These are phyloP conservation scores for Stromatinia cepivora DNA, from an alignment of 2,329 filamentous ascomycete species.

Conservation along the genomic window DNA sequence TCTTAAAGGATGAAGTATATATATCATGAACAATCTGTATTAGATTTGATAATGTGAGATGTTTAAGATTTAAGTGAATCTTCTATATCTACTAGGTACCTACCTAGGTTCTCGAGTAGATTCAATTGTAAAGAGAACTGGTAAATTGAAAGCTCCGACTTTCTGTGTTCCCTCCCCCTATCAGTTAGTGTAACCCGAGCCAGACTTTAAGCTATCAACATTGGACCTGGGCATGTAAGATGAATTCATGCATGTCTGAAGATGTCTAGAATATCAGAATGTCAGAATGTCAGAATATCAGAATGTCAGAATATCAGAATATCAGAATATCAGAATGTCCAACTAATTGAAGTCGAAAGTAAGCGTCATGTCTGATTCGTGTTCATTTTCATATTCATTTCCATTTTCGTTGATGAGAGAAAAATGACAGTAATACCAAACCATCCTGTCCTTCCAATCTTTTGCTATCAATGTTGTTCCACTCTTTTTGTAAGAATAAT, in stretches of 20 bases:
- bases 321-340: no score
- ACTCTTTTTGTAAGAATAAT: not conserved
- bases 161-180: not conserved
- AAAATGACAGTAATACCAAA: no score
- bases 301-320: not conserved
- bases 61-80: not conserved
- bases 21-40: not conserved
- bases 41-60: not conserved
- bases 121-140: not conserved
- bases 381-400: no score
- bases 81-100: not conserved
- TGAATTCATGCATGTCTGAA: not conserved
- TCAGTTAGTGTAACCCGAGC: slow-evolving; percentile 2
- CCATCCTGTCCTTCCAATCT: not conserved
- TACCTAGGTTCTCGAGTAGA: not conserved
- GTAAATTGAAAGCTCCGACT: not conserved
- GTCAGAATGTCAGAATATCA: no score
- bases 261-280: not conserved
- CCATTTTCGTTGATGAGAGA: no score
- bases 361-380: no score
- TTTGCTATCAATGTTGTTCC: not conserved
- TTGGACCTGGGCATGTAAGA: not conserved
- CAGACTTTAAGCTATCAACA: not conserved
- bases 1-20: no score
- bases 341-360: no score